Conservation (phyloP, 2,329 filamentous ascomycete species). For the Penicillium capsulatum region DNA sequence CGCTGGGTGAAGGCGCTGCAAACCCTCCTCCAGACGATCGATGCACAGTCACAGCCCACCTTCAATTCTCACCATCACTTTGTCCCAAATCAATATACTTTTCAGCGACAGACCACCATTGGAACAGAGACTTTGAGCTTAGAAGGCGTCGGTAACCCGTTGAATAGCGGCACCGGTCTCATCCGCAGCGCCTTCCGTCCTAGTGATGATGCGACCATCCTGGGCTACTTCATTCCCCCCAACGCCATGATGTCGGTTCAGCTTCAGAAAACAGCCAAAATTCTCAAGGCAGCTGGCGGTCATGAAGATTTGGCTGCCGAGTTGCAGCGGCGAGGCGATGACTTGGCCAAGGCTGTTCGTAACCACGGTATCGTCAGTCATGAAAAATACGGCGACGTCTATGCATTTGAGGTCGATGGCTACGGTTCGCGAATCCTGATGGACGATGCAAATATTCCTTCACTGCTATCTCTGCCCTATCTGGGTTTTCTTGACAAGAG, state of each 20-base stretch:
- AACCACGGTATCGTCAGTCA: constrained; percentile 68
- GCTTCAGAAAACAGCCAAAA: constrained; percentile 65
- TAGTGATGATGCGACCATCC: constrained; percentile 88
- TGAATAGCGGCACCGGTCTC: constrained; percentile 78
- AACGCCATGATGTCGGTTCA: constrained; percentile 97
- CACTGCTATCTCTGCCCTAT: constrained; percentile 56
- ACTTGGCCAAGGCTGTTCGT: constrained; percentile 72
- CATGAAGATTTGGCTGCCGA: constrained; percentile 50
- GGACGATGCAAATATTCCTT: constrained; percentile 64
- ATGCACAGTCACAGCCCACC: constrained; percentile 74
- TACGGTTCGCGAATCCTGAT: constrained; percentile 60
- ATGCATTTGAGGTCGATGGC: constrained; percentile 63
- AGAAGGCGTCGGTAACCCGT: constrained; percentile 80
- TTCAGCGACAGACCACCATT: constrained; percentile 71
- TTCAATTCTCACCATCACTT: constrained; percentile 69
- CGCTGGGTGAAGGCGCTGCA: constrained; percentile 77
- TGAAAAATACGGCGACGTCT: constrained; percentile 54
- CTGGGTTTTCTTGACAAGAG: constrained; percentile 55
- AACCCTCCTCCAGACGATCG: constrained; percentile 67
- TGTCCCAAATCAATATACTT: constrained; percentile 75
- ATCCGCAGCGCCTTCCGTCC: constrained; percentile 90
- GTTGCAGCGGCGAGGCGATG: constrained; percentile 55
- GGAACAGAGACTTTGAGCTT: constrained; percentile 90
- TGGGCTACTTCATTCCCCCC: constrained; percentile 90
- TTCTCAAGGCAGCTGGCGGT: constrained; percentile 59